phyloP scores from a whole-genome alignment of 2,329 filamentous ascomycete genomes.

The Daldinia sp. region DNA sequence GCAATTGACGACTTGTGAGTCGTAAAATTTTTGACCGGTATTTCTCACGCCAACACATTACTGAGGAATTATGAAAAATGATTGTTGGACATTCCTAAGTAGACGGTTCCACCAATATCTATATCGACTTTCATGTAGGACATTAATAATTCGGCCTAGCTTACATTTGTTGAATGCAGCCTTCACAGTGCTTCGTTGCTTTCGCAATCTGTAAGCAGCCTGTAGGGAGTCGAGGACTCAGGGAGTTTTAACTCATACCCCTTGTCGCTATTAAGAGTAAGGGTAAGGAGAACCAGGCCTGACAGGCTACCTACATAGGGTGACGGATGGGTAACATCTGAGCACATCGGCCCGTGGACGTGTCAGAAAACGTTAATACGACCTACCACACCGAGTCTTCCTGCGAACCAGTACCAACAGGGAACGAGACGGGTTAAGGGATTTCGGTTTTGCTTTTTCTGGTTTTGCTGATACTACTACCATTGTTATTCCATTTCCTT shows the following conservation, averaged over 20 bases:
- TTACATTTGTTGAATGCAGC: constrained; percentile 5
- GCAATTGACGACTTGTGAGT: constrained; percentile 8
- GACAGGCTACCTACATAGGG: constrained; percentile 5
- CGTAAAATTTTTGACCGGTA: constrained; percentile 5
- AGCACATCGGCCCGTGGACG: constrained; percentile 32
- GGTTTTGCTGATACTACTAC: no score
- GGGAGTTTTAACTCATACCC: background rate
- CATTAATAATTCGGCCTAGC: background rate
- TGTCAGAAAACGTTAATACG: constrained; percentile 31
- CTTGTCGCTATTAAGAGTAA: constrained; percentile 6
- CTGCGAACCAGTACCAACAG: constrained; percentile 6
- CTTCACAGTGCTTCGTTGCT: constrained; percentile 3
- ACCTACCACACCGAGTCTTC: constrained; percentile 21
- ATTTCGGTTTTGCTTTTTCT: background rate
- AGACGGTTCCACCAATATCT: constrained; percentile 3
- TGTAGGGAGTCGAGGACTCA: no score
- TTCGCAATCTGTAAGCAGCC: no score
- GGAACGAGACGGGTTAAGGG: background rate
- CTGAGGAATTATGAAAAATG: background rate
- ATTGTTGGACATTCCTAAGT: constrained; percentile 5
- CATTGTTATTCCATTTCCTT: background rate
- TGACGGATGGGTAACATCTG: constrained; percentile 30
- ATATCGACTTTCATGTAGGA: no score
- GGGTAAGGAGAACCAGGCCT: no score
- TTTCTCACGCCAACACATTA: constrained; percentile 10